A percentile compares a stretch with the other conserved stretches of the same genome.
phyloP scores from a whole-genome alignment of 1,284 basidiomycete species.

The Polyporus tsugae region DNA sequence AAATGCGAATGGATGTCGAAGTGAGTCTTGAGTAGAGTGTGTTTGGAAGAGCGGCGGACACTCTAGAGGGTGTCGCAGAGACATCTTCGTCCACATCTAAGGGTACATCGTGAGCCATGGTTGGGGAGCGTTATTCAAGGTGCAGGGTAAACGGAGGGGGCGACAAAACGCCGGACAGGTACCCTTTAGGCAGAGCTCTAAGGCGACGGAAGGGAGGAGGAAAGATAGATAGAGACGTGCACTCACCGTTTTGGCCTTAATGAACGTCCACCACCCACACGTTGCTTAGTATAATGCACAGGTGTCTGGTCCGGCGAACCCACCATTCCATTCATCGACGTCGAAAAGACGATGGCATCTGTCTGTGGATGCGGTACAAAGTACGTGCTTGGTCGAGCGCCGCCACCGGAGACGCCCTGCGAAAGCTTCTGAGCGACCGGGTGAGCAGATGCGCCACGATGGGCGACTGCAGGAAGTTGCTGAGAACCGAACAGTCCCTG shows the following conservation, averaged over 20 bases:
- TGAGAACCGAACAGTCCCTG: background rate
- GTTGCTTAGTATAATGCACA: background rate
- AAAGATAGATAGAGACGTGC: background rate
- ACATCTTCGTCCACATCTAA: background rate
- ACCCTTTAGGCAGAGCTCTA: background rate
- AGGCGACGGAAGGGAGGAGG: background rate
- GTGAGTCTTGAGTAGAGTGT: background rate
- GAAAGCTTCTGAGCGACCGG: background rate
- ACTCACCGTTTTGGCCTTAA: background rate
- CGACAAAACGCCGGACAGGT: background rate
- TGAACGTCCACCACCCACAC: background rate
- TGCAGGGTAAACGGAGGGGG: background rate
- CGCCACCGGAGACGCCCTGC: background rate
- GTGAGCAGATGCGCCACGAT: background rate
- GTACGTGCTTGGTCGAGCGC: background rate
- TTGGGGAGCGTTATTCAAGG: background rate
- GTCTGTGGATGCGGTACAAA: background rate
- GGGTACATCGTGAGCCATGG: slow-evolving; percentile 3
- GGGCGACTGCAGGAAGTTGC: background rate
- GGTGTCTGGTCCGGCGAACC: background rate
- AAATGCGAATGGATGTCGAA: background rate
- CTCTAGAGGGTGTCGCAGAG: background rate
- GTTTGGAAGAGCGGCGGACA: background rate
- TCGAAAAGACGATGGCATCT: background rate
- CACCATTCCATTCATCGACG: background rate